Evolutionary conservation across 2,329 filamentous ascomycete genomes (phyloP).

Genomic region (Hypoxylon sp.): DNA sequence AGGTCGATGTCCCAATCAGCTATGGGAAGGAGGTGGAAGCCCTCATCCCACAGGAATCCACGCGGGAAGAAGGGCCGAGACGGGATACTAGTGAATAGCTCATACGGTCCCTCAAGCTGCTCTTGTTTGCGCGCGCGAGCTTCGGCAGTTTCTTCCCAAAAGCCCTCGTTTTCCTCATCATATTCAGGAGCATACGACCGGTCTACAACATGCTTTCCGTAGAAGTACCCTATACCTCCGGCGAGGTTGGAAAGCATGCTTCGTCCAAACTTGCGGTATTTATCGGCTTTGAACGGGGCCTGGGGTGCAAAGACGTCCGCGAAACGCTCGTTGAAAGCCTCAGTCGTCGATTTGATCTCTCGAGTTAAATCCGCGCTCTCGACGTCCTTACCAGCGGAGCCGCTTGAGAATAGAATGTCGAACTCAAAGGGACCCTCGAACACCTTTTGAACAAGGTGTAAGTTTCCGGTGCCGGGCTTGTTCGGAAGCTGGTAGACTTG

Average conservation of each 20-base stretch:
- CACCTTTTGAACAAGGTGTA: conserved; percentile 90
- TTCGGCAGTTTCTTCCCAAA: conserved; percentile 91
- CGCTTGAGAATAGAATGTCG: conserved; percentile 90
- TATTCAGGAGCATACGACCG: conserved; percentile 93
- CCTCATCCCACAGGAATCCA: conserved; percentile 98
- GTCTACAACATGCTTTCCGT: conserved; percentile 89
- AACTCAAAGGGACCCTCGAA: conserved; percentile 94
- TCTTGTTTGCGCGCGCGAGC: conserved; percentile 78
- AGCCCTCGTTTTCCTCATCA: conserved; percentile 93
- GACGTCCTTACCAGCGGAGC: conserved; percentile 70
- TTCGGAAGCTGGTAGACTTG: conserved; percentile 86
- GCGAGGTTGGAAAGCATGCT: conserved; percentile 95
- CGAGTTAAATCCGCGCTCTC: conserved; percentile 75
- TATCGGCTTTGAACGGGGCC: conserved; percentile 78
- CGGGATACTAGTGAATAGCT: conserved; percentile 91
- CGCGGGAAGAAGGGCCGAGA: conserved; percentile 96
- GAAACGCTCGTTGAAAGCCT: conserved; percentile 82
- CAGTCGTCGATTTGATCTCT: conserved; percentile 74
- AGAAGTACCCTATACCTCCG: conserved; percentile 95
- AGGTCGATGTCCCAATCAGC: conserved; percentile 95
- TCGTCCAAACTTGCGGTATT: conserved; percentile 84
- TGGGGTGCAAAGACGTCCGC: conserved; percentile 77
- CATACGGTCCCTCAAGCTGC: conserved; percentile 82
- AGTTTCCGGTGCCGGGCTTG: conserved; percentile 77
- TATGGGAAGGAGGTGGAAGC: conserved; percentile 92